Percentiles rank a stretch among this genome's conserved stretches.
phyloP scores from a whole-genome alignment of 2,329 filamentous ascomycete genomes.

The Pseudocercospora pini-densiflorae region DNA sequence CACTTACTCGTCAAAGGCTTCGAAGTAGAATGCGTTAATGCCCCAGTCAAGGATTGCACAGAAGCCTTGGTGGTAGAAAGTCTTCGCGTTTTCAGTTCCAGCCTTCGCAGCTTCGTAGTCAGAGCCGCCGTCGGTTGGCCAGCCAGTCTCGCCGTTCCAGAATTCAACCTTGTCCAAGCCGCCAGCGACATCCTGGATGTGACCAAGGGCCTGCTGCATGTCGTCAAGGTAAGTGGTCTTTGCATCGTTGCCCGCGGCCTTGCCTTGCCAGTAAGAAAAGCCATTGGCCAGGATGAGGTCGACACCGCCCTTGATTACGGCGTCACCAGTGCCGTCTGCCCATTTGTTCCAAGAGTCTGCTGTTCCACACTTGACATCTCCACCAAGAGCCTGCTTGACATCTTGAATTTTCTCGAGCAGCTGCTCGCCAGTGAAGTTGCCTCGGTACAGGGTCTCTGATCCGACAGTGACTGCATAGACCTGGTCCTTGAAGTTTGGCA shows the following conservation, averaged over 20 bases:
- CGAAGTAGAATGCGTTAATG: conserved; percentile 73
- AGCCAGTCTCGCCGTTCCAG: conserved; percentile 71
- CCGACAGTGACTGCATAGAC: conserved; percentile 73
- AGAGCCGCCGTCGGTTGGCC: conserved; percentile 66
- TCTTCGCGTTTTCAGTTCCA: conserved; percentile 61
- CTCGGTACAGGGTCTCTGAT: conserved; percentile 72
- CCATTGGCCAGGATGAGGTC: conserved; percentile 69
- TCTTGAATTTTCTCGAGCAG: conserved; percentile 66
- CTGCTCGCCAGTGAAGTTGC: conserved; percentile 65
- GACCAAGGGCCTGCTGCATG: conserved; percentile 65
- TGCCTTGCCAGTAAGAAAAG: conserved; percentile 74
- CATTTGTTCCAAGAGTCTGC: conserved; percentile 77
- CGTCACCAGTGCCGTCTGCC: conserved; percentile 69
- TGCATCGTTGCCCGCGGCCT: conserved; percentile 53
- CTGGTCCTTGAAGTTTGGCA: conserved; percentile 57
- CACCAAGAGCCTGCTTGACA: conserved; percentile 60
- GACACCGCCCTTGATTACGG: conserved; percentile 63
- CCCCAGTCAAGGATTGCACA: conserved; percentile 69
- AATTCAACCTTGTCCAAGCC: conserved; percentile 62
- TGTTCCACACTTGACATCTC: conserved; percentile 64
- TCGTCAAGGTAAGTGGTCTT: conserved; percentile 69
- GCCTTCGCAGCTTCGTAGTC: conserved; percentile 67
- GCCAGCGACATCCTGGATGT: conserved; percentile 64
- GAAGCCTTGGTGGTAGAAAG: conserved; percentile 65
- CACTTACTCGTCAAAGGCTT: conserved; percentile 68